Percentiles rank a stretch among this genome's conserved stretches.
phyloP scores from a whole-genome alignment of 2,329 filamentous ascomycete genomes.

The Phaeomoniella chlamydospora region DNA sequence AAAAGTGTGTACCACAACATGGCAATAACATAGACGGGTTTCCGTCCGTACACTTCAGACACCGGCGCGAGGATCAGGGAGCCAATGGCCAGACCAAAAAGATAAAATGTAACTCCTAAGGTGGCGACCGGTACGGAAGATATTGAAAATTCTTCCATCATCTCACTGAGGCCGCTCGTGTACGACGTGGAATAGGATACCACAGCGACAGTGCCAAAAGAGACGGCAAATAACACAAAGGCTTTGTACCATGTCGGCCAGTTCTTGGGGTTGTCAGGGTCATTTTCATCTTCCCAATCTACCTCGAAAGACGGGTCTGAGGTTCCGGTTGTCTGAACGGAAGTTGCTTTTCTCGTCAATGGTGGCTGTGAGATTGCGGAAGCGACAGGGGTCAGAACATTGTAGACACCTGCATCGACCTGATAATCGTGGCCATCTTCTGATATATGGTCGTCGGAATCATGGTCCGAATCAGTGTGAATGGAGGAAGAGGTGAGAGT shows the following conservation, averaged over 20 bases:
- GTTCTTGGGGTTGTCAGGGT: slow-evolving; percentile 51
- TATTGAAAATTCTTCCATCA: slow-evolving; percentile 52
- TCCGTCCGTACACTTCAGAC: slow-evolving; percentile 29
- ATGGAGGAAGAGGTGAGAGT: background rate
- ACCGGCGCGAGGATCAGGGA: slow-evolving; percentile 61
- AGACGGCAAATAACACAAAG: slow-evolving; percentile 39
- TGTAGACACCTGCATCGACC: background rate
- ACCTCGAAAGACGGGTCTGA: slow-evolving; percentile 53
- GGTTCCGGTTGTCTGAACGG: slow-evolving; percentile 28
- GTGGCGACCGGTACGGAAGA: slow-evolving; percentile 47
- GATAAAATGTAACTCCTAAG: slow-evolving; percentile 64
- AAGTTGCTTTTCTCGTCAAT: slow-evolving; percentile 25
- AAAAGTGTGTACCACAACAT: slow-evolving; percentile 51
- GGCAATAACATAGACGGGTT: slow-evolving; percentile 51
- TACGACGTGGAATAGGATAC: slow-evolving; percentile 69
- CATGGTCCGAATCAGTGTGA: background rate
- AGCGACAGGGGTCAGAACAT: slow-evolving; percentile 12
- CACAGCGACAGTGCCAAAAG: slow-evolving; percentile 42
- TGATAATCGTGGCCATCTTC: background rate
- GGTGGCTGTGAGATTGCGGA: slow-evolving; percentile 19
- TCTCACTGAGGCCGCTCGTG: slow-evolving; percentile 54
- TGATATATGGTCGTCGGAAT: background rate
- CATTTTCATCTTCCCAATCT: slow-evolving; percentile 49
- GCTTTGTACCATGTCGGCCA: slow-evolving; percentile 49
- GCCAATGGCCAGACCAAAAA: slow-evolving; percentile 59